Evolutionary conservation across 306 rosid species (phyloP).

Genomic region (Malus asiatica): DNA sequence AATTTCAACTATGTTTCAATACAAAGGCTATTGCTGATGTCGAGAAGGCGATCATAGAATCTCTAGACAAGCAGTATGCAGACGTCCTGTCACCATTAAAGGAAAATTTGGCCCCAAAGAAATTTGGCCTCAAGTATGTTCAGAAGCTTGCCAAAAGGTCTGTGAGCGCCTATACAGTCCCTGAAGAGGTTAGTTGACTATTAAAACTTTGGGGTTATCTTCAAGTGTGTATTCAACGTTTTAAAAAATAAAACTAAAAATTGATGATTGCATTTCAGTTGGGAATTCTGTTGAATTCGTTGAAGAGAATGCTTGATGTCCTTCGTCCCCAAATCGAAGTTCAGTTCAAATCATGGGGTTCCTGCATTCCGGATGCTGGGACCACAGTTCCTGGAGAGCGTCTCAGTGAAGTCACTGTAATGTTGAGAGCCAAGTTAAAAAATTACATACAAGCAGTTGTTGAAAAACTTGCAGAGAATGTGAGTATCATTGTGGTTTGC

Average conservation of each 20-base stretch:
- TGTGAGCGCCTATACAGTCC: conserved; percentile 53
- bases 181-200: conserved; percentile 69
- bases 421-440: conserved; percentile 93
- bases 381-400: conserved; percentile 82
- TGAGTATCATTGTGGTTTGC: conserved; percentile 32
- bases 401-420: conserved; percentile 96
- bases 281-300: conserved; percentile 76
- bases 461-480: conserved; percentile 87
- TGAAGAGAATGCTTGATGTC: conserved; percentile 87
- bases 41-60: conserved; percentile 81
- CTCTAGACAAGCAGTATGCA: conserved; percentile 91
- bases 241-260: not conserved
- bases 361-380: conserved; percentile 83
- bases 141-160: conserved; percentile 88
- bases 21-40: conserved; percentile 80
- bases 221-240: not conserved
- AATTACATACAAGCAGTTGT: conserved; percentile 80
- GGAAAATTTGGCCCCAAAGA: conserved; percentile 83
- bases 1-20: not conserved
- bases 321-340: conserved; percentile 86
- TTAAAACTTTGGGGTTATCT: not conserved
- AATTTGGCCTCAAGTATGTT: conserved; percentile 90
- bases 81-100: conserved; percentile 85
- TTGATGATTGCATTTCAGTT: conserved; percentile 46
- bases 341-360: conserved; percentile 88